A percentile compares a stretch with the other conserved stretches of the same genome.
Conservation (phyloP, 306 rosid genomes). For the Vachellia collinsii region DNA sequence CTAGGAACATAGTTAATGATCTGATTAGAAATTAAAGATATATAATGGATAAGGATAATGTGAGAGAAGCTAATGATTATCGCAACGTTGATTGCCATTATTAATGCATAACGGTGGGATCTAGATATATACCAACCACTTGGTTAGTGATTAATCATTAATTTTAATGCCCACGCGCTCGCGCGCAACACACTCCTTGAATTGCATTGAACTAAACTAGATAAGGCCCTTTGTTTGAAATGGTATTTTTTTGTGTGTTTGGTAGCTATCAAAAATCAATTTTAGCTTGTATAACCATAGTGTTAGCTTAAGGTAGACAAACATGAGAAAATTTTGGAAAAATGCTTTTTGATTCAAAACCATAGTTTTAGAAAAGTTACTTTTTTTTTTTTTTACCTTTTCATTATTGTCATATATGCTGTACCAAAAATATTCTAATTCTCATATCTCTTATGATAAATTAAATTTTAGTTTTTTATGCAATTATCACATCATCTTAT, state of each 20-base stretch:
- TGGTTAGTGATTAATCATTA: slow-evolving; percentile 5
- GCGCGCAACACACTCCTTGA: slow-evolving; percentile 1
- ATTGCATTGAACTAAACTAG: background rate
- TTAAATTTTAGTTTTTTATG: too few species aligned
- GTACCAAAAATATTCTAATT: too few species aligned
- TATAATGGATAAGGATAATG: slow-evolving; percentile 5
- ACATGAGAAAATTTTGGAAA: too few species aligned
- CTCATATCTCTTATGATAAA: too few species aligned
- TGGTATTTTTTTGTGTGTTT: background rate
- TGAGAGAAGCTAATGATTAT: background rate
- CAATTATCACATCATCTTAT: too few species aligned
- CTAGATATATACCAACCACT: background rate
- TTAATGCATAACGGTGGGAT: slow-evolving; percentile 28
- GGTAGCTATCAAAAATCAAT: too few species aligned
- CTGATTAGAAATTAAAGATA: background rate
- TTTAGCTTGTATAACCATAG: too few species aligned
- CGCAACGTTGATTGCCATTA: background rate
- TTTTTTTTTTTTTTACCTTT: too few species aligned
- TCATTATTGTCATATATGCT: too few species aligned
- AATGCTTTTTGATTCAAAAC: too few species aligned
- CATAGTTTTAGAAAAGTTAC: too few species aligned
- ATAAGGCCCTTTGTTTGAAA: slow-evolving; percentile 15
- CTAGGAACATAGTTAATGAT: background rate
- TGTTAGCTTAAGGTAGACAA: too few species aligned
- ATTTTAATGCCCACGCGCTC: slow-evolving; percentile 5